phyloP scores from a whole-genome alignment of 2,329 filamentous ascomycete species.

The Alternaria triticimaculans region DNA sequence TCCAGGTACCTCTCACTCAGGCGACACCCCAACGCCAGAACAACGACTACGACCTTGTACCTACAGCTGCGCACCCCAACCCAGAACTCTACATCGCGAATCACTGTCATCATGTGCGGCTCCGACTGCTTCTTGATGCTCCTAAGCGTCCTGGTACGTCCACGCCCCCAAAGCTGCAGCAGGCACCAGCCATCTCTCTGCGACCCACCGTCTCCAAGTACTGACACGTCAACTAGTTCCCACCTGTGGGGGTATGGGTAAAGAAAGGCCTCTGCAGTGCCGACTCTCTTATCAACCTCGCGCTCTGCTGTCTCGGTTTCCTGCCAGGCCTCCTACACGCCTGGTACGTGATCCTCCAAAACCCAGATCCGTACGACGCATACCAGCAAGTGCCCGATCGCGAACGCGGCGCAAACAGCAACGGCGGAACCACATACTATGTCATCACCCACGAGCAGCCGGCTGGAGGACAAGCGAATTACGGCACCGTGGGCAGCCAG shows the following conservation, averaged over 20 bases:
- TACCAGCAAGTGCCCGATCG: slow-evolving; percentile 69
- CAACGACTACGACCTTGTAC: slow-evolving; percentile 2
- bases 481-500: slow-evolving; percentile 52
- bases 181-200: background rate
- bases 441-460: slow-evolving; percentile 39
- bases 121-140: slow-evolving; percentile 67
- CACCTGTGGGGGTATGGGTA: slow-evolving; percentile 77
- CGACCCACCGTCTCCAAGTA: background rate
- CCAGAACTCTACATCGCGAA: background rate
- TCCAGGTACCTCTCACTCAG: slow-evolving; percentile 5
- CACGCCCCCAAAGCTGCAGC: slow-evolving; percentile 23
- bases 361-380: slow-evolving; percentile 70
- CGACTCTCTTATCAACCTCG: slow-evolving; percentile 93
- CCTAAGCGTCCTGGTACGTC: slow-evolving; percentile 64
- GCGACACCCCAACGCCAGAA: slow-evolving; percentile 9
- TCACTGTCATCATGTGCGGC: slow-evolving; percentile 59
- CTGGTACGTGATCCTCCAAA: slow-evolving; percentile 97
- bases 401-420: slow-evolving; percentile 51
- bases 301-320: slow-evolving; percentile 69
- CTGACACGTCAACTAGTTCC: slow-evolving; percentile 12
- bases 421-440: slow-evolving; percentile 34
- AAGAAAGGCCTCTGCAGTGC: slow-evolving; percentile 92
- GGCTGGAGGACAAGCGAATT: slow-evolving; percentile 50
- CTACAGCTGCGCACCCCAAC: background rate
- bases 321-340: slow-evolving; percentile 90